phyloP scores from a whole-genome alignment of 2,329 filamentous ascomycete species.

The Monilinia polystroma region DNA sequence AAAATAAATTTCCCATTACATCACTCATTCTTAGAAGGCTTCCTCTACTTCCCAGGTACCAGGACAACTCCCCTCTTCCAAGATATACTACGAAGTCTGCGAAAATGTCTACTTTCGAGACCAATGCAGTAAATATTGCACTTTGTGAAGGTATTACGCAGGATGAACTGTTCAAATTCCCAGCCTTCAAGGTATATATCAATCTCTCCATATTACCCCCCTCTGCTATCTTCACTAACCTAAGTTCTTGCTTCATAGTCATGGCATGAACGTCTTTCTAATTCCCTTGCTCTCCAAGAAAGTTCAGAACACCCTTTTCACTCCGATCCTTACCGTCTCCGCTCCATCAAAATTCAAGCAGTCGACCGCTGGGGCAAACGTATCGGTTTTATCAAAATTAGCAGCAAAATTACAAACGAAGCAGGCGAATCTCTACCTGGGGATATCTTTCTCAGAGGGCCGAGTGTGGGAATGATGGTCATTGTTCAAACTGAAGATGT shows the following conservation, averaged over 20 bases:
- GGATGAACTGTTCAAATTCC: constrained; percentile 47
- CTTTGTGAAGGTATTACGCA: constrained; percentile 48
- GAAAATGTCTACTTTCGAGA: constrained; percentile 44
- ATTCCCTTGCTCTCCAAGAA: constrained; percentile 32
- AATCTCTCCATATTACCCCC: constrained; percentile 1
- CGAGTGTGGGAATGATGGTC: constrained; percentile 59
- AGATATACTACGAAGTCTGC: background rate
- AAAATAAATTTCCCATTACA: background rate
- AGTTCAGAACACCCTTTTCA: constrained; percentile 49
- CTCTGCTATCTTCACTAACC: background rate
- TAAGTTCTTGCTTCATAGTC: background rate
- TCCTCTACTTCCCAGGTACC: background rate
- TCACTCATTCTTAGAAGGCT: constrained; percentile 10
- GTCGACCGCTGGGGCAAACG: constrained; percentile 52
- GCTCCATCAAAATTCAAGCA: constrained; percentile 52
- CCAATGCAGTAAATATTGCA: constrained; percentile 44
- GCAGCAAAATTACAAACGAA: constrained; percentile 49
- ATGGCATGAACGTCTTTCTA: constrained; percentile 16
- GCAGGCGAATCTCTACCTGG: constrained; percentile 53
- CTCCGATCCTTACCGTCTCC: constrained; percentile 52
- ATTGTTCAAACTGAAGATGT: constrained; percentile 49
- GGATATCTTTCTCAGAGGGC: constrained; percentile 56
- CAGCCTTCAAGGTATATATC: constrained; percentile 48
- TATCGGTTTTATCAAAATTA: constrained; percentile 59
- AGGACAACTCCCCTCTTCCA: background rate